Evolutionary conservation across 139 green algal genomes (phyloP), one percentile per base, ranked within the genome.

Genomic region (Edaphochlamys debaryana): DNA sequence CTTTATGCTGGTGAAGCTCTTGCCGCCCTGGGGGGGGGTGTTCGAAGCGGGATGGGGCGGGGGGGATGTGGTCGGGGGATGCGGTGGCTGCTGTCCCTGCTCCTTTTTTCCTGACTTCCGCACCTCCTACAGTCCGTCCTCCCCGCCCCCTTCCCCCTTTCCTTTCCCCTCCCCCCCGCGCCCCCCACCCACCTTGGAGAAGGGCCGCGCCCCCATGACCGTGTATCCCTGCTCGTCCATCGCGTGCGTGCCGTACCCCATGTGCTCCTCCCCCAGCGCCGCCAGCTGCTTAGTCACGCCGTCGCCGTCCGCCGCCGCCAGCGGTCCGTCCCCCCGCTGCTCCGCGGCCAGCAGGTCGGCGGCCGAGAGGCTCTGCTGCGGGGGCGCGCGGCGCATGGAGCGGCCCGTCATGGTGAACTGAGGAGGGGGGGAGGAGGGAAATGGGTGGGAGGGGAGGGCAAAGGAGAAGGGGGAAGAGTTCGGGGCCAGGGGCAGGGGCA

Each of bases 171-270:
- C n/a, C n/a, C 7, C 7, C 3, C 5, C 37, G 23, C 22, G 8
- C 7, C 25, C 68, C 50, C 37, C 48, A 22, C 76, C 25, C 36
- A 89, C 89, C 87, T 92, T 91, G 29, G 79, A 90, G 64, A 96
- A 96, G 19, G 93, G 93, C 13, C 93, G 54, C 19, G 66, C 91
- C 5, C 92, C 92, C 56, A 95, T 81, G 17, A 96, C 34, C 36
- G 75, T 91, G 52, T 95, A 73, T 0, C 74, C 71, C 34, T 84
- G 75, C 27, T 80, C 69, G 0, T 84, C 73, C 50, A 93, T 74
- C 50, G 13, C 38, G 69, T 75, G 80, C 20, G 63, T 38, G 58
- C 71, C 38, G 76, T 90, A 95, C 1, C 93, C 93, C 17, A 95
- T 45, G 74, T 95, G 91, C 11, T 54, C 37, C 13, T 40, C 29